A percentile compares a stretch with the other conserved stretches of the same genome.
phyloP scores from a whole-genome alignment of 2,329 filamentous ascomycete genomes.

The Talaromyces funiculosus region DNA sequence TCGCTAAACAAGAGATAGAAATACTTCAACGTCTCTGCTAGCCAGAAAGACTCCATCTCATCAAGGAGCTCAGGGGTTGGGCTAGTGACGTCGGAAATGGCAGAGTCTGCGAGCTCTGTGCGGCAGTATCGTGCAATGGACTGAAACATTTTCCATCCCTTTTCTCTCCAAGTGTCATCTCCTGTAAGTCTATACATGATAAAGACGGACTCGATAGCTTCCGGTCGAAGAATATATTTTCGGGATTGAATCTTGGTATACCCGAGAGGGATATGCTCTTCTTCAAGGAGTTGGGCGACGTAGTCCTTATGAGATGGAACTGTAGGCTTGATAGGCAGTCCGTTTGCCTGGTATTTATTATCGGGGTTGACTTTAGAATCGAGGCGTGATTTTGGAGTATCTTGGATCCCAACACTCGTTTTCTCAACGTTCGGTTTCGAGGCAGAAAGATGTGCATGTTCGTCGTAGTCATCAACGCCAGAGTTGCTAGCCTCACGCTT shows the following conservation, averaged over 20 bases:
- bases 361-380: conserved; percentile 7
- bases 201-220: conserved; percentile 77
- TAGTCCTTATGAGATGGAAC: conserved; percentile 37
- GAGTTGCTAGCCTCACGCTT: neutral
- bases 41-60: conserved; percentile 72
- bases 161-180: conserved; percentile 58
- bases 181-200: conserved; percentile 71
- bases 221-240: conserved; percentile 50
- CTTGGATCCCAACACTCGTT: neutral
- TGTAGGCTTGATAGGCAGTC: conserved; percentile 17
- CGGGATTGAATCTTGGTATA: conserved; percentile 34
- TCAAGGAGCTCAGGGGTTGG: conserved; percentile 45
- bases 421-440: conserved; percentile 1
- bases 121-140: conserved; percentile 57
- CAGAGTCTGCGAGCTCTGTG: conserved; percentile 58
- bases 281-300: conserved; percentile 34
- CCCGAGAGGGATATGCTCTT: conserved; percentile 40
- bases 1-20: conserved; percentile 45
- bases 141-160: conserved; percentile 70
- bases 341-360: conserved; percentile 11
- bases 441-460: conserved; percentile 11
- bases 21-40: conserved; percentile 48
- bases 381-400: neutral
- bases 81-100: conserved; percentile 60
- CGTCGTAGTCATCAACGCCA: conserved; percentile 9